Conservation (phyloP, 176 grass and related monocot species). For the Musa beccarii region DNA sequence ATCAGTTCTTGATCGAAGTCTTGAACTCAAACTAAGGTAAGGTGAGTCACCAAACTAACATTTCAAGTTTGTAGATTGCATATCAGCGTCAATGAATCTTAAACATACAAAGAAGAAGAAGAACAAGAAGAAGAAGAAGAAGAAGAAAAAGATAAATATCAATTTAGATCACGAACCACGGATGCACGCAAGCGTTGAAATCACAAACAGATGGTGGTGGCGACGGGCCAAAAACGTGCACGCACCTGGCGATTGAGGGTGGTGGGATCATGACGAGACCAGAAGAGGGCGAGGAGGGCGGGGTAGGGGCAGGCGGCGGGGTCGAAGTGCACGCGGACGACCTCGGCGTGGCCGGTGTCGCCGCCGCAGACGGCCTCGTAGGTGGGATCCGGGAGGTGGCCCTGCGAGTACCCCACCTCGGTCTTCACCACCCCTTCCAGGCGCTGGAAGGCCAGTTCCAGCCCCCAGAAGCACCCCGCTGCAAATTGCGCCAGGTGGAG, state of each 20-base stretch:
- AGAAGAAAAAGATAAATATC: too few species aligned
- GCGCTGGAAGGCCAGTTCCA: slow-evolving; percentile 81
- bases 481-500: slow-evolving; percentile 72
- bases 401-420: slow-evolving; percentile 88
- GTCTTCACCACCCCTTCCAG: slow-evolving; percentile 71
- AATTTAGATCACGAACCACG: too few species aligned
- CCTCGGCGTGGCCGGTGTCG: slow-evolving; percentile 70
- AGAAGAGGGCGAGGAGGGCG: slow-evolving; percentile 66
- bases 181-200: too few species aligned
- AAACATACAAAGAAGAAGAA: too few species aligned
- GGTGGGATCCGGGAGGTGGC: slow-evolving; percentile 39
- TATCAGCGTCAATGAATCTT: too few species aligned
- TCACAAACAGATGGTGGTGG: too few species aligned
- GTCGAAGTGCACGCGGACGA: slow-evolving; percentile 72
- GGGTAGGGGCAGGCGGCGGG: slow-evolving; percentile 51
- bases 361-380: slow-evolving; percentile 53
- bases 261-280: slow-evolving; percentile 85
- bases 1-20: too few species aligned
- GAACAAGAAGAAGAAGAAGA: too few species aligned
- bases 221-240: too few species aligned
- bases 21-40: too few species aligned
- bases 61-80: too few species aligned
- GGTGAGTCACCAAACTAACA: too few species aligned
- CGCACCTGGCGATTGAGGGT: slow-evolving; percentile 64
- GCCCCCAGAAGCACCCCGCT: slow-evolving; percentile 94